A percentile compares a stretch with the other conserved stretches of the same genome.
phyloP scores from a whole-genome alignment of 2,329 filamentous ascomycete species.

The Sarocladiaceae sp. region DNA sequence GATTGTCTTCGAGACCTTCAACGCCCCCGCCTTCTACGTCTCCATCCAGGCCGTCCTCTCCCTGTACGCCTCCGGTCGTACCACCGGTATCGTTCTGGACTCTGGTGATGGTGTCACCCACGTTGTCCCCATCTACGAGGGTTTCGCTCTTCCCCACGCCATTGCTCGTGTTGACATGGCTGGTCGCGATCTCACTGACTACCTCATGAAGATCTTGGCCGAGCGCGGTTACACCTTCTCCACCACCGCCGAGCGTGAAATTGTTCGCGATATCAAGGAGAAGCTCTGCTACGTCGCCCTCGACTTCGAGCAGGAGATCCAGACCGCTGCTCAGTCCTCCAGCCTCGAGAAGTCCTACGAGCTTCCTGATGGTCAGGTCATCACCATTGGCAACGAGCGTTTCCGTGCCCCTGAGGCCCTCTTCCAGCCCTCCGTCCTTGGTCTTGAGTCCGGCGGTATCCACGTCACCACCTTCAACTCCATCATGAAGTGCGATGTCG shows the following conservation, averaged over 20 bases:
- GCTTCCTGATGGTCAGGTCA: conserved; percentile 98
- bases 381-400: conserved; percentile 99
- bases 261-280: conserved; percentile 99
- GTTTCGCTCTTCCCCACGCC: conserved; percentile 99
- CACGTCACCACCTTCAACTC: conserved; percentile 99
- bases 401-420: conserved; percentile 99
- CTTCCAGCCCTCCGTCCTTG: conserved; percentile 97
- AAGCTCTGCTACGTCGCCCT: conserved; percentile 99
- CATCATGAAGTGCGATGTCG: conserved; percentile 99
- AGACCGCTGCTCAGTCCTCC: conserved; percentile 98
- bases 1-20: conserved; percentile 99
- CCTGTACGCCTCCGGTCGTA: conserved; percentile 99
- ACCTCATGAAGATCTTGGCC: conserved; percentile 99
- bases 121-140: conserved; percentile 99
- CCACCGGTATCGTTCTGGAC: conserved; percentile 99
- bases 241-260: conserved; percentile 99
- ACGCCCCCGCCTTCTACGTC: conserved; percentile 99
- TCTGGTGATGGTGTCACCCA: conserved; percentile 99
- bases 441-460: conserved; percentile 98
- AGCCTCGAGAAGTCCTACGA: conserved; percentile 99
- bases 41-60: conserved; percentile 99
- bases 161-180: conserved; percentile 99
- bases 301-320: conserved; percentile 99
- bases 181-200: conserved; percentile 99
- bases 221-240: conserved; percentile 99